Evolutionary conservation across 495 filamentous ascomycete species (phyloP).

Genomic region (Podospora pseudocomata): DNA sequence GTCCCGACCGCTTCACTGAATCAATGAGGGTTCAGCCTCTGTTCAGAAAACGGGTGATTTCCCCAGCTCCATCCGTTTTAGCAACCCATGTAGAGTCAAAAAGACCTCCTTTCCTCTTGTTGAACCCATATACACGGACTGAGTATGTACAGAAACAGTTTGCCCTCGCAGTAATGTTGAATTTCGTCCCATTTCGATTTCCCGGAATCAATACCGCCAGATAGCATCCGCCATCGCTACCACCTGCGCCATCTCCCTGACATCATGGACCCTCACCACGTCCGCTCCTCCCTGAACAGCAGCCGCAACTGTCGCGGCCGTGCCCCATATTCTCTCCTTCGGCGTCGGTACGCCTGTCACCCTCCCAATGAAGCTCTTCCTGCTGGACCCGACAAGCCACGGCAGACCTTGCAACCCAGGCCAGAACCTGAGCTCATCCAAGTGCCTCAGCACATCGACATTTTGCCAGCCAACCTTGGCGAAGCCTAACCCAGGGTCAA

Average conservation of each 20-base stretch:
- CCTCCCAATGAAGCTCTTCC: slow-evolving; percentile 84
- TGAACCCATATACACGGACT: background rate
- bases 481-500: slow-evolving; percentile 93
- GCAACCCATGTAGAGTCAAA: background rate
- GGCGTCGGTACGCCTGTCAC: slow-evolving; percentile 67
- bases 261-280: slow-evolving; percentile 93
- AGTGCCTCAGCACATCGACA: slow-evolving; percentile 66
- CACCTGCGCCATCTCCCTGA: slow-evolving; percentile 82
- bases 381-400: slow-evolving; percentile 85
- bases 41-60: no score
- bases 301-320: slow-evolving; percentile 81
- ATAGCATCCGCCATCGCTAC: slow-evolving; percentile 88
- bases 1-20: no score
- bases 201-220: slow-evolving; percentile 51
- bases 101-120: background rate
- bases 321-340: slow-evolving; percentile 71
- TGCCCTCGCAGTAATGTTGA: background rate
- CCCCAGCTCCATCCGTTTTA: no score
- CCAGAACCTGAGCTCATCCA: slow-evolving; percentile 59
- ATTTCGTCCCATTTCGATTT: background rate
- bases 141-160: background rate
- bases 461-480: slow-evolving; percentile 81
- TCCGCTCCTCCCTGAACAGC: slow-evolving; percentile 91
- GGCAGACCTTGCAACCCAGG: slow-evolving; percentile 69
- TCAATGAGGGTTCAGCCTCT: no score